Base-by-base conservation (phyloP, 163 green algal genomes). In the Chloromonas sp. region DNA sequence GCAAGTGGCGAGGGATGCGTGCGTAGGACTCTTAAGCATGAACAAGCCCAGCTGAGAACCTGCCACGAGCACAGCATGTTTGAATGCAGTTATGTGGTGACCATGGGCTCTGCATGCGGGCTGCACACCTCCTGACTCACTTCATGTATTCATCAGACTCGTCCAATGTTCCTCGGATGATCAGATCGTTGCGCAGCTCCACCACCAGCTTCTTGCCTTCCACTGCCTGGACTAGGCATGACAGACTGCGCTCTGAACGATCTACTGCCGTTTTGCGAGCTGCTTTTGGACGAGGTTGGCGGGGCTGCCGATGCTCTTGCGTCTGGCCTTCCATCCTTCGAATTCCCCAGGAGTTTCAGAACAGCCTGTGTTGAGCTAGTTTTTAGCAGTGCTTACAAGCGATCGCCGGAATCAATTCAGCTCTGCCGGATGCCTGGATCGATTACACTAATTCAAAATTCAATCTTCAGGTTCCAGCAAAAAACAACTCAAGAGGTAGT, bases 141-240 rank as follows among this genome's bases (percentile, higher is more conserved):
- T 94, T 95, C 57, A 94, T 88, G 57, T 85, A 89, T 3, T 93
- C 89, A 61, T 94, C 92, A 0, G 87, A 88, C 0, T 85, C 78
- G 14, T 92, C 85, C 60, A 95, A 85, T 59, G 15, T 74, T 1
- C 92, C 92, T 5, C 88, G 83, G 36, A 94, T 79, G 57, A 94
- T 89, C 61, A 87, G 86, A 76, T 95, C 92, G 58, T 89, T 89
- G 0, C 89, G 87, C 58, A 95, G 88, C 89, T 95, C 92, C 1
- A 95, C 88, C n/a, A 95, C 91, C 36, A 95, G 71, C 14, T 87
- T 87, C 59, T 82, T 60, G 1, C 88, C 91, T 81, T 91, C 85
- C 66, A 94, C 81, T 0, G 89, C 85, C 59, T 94, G 91, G 15
- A 95, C 79, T 79, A 93, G 89, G 66, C 83, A 88, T 2, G 87